phyloP scores from a whole-genome alignment of 371 early-diverging fungal genomes.

The Apophysomyces ossiformis region DNA sequence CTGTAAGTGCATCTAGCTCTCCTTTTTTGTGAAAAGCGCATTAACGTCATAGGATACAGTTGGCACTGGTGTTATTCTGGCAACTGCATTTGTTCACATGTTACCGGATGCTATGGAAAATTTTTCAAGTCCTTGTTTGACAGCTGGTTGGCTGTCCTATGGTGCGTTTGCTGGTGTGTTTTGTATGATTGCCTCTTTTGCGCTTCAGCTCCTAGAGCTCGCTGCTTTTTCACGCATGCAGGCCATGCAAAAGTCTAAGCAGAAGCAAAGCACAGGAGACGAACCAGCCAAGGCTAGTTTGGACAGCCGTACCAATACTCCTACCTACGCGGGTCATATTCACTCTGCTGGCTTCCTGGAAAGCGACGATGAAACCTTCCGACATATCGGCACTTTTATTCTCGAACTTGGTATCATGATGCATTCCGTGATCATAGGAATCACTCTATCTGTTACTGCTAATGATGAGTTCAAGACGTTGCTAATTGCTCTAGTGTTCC shows the following conservation, averaged over 20 bases:
- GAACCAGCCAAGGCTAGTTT: slow-evolving; percentile 17
- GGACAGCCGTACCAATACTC: not conserved
- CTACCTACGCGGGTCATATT: slow-evolving; percentile 31
- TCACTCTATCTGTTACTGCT: slow-evolving; percentile 72
- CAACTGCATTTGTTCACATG: slow-evolving; percentile 56
- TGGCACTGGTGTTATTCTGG: slow-evolving; percentile 52
- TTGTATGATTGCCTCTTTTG: slow-evolving; percentile 51
- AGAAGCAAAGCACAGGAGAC: not conserved
- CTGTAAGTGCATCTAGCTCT: slow-evolving; percentile 29
- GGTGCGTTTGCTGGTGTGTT: slow-evolving; percentile 51
- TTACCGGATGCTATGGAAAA: slow-evolving; percentile 45
- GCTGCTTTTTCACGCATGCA: slow-evolving; percentile 36
- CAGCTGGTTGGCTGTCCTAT: slow-evolving; percentile 36
- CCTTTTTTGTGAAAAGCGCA: not conserved
- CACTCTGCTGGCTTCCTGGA: slow-evolving; percentile 53
- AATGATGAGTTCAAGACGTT: slow-evolving; percentile 73
- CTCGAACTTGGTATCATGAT: slow-evolving; percentile 85
- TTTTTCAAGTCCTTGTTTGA: slow-evolving; percentile 49
- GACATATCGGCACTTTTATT: slow-evolving; percentile 58
- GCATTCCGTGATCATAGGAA: slow-evolving; percentile 89
- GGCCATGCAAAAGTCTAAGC: slow-evolving; percentile 11
- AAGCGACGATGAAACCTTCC: slow-evolving; percentile 28
- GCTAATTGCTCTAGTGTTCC: slow-evolving; percentile 84
- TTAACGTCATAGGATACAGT: slow-evolving; percentile 21
- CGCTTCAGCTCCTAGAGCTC: slow-evolving; percentile 45